A percentile compares a stretch with the other conserved stretches of the same genome.
These are phyloP conservation scores for Mitragyna speciosa DNA, from an alignment of 257 asterid species.

Conservation along the genomic window DNA sequence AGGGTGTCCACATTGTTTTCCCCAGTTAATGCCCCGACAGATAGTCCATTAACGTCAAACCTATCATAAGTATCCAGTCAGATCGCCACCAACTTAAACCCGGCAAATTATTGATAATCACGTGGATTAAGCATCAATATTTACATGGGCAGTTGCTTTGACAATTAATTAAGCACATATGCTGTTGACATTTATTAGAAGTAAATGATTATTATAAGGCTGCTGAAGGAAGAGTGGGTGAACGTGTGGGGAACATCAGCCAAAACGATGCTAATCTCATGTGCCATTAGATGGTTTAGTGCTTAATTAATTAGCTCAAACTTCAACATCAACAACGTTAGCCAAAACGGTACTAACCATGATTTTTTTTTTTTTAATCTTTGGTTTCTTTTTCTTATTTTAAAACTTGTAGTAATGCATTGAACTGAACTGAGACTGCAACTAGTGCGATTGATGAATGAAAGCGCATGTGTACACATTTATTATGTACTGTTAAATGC, in stretches of 20 bases:
- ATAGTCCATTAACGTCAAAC: background rate
- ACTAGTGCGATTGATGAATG: background rate
- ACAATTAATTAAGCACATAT: background rate
- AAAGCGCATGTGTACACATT: background rate
- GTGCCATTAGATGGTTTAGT: background rate
- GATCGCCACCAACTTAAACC: background rate
- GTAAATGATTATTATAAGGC: background rate
- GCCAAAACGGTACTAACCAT: background rate
- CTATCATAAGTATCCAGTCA: background rate
- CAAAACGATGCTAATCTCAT: background rate
- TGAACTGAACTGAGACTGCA: background rate
- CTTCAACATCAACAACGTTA: background rate
- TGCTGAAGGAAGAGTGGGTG: background rate
- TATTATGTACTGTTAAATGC: background rate
- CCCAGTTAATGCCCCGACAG: background rate
- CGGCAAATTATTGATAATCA: constrained; percentile 14
- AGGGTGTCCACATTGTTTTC: constrained; percentile 3
- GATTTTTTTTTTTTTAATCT: background rate
- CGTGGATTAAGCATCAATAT: constrained; percentile 18
- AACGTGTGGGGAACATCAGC: background rate
- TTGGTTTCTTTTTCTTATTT: background rate
- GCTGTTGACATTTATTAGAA: background rate
- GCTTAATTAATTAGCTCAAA: background rate
- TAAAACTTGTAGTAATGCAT: too few relatives aligned
- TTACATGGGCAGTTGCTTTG: background rate